Percentiles rank a stretch among this genome's conserved stretches.
phyloP scores from a whole-genome alignment of 495 filamentous ascomycete genomes.

The Penicillium pancosmium region DNA sequence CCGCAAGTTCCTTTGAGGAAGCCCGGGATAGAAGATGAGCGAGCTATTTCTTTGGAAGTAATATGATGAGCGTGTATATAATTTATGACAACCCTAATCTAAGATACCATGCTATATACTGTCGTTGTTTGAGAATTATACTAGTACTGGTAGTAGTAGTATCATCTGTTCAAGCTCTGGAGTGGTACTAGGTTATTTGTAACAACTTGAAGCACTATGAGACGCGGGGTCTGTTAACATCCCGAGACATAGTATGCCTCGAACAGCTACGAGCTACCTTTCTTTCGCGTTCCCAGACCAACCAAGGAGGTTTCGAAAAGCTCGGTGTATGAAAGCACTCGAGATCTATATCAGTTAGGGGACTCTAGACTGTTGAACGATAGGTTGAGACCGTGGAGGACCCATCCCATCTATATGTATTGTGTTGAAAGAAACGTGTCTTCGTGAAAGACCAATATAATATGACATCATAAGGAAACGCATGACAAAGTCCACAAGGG shows the following conservation, averaged over 20 bases:
- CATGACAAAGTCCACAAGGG: not conserved
- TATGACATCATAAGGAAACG: slow-evolving; percentile 14
- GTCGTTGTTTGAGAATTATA: not conserved
- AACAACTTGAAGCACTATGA: too few relatives aligned
- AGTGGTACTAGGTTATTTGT: not conserved
- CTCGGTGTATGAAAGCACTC: too few relatives aligned
- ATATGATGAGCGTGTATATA: not conserved
- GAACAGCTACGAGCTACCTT: too few relatives aligned
- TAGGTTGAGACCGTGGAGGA: slow-evolving; percentile 16
- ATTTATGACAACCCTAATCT: not conserved
- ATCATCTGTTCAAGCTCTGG: not conserved
- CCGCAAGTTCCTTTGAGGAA: slow-evolving; percentile 15
- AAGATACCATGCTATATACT: not conserved
- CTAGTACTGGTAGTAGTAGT: not conserved
- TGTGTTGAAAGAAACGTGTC: slow-evolving; percentile 31
- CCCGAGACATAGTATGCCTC: too few relatives aligned
- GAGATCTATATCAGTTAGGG: not conserved
- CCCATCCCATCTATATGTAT: slow-evolving; percentile 19
- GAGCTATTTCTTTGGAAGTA: not conserved
- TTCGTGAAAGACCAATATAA: slow-evolving; percentile 23
- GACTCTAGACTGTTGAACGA: not conserved
- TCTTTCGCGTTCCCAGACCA: too few relatives aligned
- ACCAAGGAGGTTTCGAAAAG: too few relatives aligned
- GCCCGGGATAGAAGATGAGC: not conserved
- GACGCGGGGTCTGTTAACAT: too few relatives aligned